These are phyloP conservation scores for Haplosporangium sp. DNA, from an alignment of 371 early-diverging fungal genomes.

Conservation along the genomic window DNA sequence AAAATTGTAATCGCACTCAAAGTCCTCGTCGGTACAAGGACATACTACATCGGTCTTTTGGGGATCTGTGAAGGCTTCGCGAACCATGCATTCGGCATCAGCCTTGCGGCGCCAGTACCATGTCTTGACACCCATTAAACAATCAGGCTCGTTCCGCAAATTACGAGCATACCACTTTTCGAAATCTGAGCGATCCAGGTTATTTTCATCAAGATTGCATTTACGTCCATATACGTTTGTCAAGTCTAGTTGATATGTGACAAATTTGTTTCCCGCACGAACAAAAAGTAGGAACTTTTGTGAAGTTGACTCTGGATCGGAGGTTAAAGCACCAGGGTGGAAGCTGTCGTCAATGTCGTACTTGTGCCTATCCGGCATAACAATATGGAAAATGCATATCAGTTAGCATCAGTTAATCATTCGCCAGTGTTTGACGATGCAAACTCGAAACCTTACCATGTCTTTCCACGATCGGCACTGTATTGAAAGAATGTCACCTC, in stretches of 20 bases:
- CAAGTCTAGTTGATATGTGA: conserved; percentile 79
- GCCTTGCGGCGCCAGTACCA: conserved; percentile 81
- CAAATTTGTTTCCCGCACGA: conserved; percentile 28
- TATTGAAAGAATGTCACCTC: conserved; percentile 77
- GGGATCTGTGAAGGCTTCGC: conserved; percentile 71
- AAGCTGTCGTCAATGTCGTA: conserved; percentile 55
- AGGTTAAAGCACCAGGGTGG: conserved; percentile 69
- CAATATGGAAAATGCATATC: not conserved
- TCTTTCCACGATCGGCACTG: conserved; percentile 84
- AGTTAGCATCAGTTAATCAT: not conserved
- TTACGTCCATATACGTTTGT: conserved; percentile 66
- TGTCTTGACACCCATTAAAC: conserved; percentile 86
- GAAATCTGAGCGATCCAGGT: conserved; percentile 72
- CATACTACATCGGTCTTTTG: conserved; percentile 71
- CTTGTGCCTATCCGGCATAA: conserved; percentile 11
- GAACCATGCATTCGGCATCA: conserved; percentile 84
- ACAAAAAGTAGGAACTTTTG: conserved; percentile 69
- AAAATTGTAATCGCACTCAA: conserved; percentile 93
- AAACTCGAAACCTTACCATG: conserved; percentile 70
- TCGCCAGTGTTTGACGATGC: not conserved
- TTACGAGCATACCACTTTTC: conserved; percentile 82
- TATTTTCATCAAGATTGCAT: conserved; percentile 71
- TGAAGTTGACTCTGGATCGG: conserved; percentile 75
- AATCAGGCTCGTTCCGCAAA: conserved; percentile 73
- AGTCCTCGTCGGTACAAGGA: conserved; percentile 85